A percentile compares a stretch with the other conserved stretches of the same genome.
phyloP scores from a whole-genome alignment of 805 yeast species.

The Sugiyamaella chiloensis region DNA sequence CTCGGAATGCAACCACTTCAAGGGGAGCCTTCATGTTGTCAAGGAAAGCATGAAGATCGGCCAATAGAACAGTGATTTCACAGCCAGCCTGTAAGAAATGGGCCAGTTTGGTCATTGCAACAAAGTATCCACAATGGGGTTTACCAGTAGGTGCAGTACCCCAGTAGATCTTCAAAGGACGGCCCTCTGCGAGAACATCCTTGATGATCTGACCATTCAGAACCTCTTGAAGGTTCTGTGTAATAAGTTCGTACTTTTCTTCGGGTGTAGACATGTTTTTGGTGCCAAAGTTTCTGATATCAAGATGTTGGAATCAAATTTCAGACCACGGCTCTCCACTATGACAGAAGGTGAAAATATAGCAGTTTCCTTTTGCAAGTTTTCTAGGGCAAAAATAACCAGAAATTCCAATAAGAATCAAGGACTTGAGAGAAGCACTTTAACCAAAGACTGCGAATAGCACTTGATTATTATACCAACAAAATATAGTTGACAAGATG shows the following conservation, averaged over 20 bases:
- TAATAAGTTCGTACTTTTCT: constrained; percentile 58
- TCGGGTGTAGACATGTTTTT: constrained; percentile 21
- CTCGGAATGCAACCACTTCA: constrained; percentile 85
- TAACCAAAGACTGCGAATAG: no score
- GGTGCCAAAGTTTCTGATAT: no score
- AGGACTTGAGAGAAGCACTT: no score
- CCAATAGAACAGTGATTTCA: constrained; percentile 85
- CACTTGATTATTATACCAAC: no score
- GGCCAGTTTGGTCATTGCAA: constrained; percentile 95
- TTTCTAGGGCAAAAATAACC: no score
- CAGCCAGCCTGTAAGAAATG: constrained; percentile 95
- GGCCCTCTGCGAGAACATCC: constrained; percentile 74
- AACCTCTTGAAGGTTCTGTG: constrained; percentile 87
- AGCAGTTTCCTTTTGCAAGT: no score
- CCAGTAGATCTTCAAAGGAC: constrained; percentile 90
- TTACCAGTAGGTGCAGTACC: constrained; percentile 99
- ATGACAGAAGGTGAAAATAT: neutral
- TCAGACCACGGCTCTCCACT: neutral
- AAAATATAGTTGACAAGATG: no score
- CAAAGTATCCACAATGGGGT: constrained; percentile 98
- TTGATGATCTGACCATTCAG: constrained; percentile 84
- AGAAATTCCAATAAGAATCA: no score
- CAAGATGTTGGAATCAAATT: no score
- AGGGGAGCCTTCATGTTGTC: constrained; percentile 98
- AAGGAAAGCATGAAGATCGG: constrained; percentile 93